Percentiles rank a stretch among this genome's conserved stretches.
phyloP scores from a whole-genome alignment of 495 filamentous ascomycete species.

The Aspergillus ostianus region DNA sequence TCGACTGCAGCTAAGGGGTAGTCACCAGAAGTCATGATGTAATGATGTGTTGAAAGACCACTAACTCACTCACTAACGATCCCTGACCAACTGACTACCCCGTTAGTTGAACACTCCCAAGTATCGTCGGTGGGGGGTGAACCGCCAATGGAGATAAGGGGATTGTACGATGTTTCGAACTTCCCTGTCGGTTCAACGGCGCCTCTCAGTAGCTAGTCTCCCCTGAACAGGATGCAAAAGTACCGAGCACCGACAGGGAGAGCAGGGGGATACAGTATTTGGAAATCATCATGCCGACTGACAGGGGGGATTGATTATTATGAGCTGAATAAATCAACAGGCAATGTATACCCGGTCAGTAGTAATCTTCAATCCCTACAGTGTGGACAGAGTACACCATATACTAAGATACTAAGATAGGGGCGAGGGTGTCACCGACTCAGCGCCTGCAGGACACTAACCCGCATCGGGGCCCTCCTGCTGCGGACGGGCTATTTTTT shows the following conservation, averaged over 20 bases:
- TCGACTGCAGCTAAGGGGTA: neutral
- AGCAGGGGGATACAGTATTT: neutral
- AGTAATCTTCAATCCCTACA: too few species aligned
- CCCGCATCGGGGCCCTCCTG: neutral
- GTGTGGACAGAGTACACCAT: too few species aligned
- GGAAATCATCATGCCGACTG: neutral
- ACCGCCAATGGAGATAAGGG: neutral
- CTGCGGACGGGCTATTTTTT: conserved; percentile 8
- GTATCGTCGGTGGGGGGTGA: too few species aligned
- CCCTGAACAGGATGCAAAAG: neutral
- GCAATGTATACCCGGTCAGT: too few species aligned
- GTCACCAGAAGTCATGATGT: neutral
- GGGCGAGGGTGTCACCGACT: too few species aligned
- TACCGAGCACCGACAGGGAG: neutral
- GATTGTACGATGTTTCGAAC: neutral
- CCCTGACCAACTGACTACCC: too few species aligned
- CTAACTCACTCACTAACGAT: neutral
- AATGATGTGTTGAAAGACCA: neutral
- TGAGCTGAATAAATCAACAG: too few species aligned
- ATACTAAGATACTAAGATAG: too few species aligned
- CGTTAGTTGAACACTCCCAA: too few species aligned
- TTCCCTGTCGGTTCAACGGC: neutral
- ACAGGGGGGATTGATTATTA: neutral
- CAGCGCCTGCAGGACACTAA: neutral
- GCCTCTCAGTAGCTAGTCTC: too few species aligned